Base-by-base conservation (phyloP, 2,329 filamentous ascomycete genomes). In the Mycosphaerelloides madeirae region DNA sequence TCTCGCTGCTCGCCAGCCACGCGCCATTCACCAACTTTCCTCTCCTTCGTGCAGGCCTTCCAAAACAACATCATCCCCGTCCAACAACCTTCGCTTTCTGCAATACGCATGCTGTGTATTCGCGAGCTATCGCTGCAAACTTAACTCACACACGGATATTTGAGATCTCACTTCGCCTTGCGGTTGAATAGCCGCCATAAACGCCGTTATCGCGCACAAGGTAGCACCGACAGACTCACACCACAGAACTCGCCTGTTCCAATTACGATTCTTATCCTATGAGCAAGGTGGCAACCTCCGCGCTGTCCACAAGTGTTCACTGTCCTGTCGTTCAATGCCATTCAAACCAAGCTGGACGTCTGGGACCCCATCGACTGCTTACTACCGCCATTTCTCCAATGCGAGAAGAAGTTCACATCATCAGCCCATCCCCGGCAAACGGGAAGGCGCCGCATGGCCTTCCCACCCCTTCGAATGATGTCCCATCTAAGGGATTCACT, bases 401-500 rank as follows among this genome's bases (percentile, higher is more conserved):
- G 55, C 50, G 54, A 39, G 50, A 56, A 37, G 46, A 50, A 29
- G 31, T 46, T 29, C 45, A 50, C 38, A 28, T 48, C 22, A 36
- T 49, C 29, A 46, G 52, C 14, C 42, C 46, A 37, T 46, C 52
- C 37, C 39, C 52, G 33, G 38, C 43, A n/a, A 50, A 48, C 31
- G 50, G 48, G 18, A 38, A 33, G 40, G 25, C 34, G 6, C 15
- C 51, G 18, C 49, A 49, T 41, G 51, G 46, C n/a, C 36, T 48
- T 16, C 41, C 53, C 16, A 52, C 52, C 41, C 43, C 48, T 25
- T 43, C 46, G 13, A 50, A 48, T 18, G 49, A 58, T 37, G 37
- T 41, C 6, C 41, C 52, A 15, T 39, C 50, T 1, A 48, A 53
- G 3, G 55, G 56, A 18, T 63, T 63, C 48, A 63, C 60, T n/a